phyloP scores from a whole-genome alignment of 352 stramenopile species.

The Globisporangium megalacanthum region DNA sequence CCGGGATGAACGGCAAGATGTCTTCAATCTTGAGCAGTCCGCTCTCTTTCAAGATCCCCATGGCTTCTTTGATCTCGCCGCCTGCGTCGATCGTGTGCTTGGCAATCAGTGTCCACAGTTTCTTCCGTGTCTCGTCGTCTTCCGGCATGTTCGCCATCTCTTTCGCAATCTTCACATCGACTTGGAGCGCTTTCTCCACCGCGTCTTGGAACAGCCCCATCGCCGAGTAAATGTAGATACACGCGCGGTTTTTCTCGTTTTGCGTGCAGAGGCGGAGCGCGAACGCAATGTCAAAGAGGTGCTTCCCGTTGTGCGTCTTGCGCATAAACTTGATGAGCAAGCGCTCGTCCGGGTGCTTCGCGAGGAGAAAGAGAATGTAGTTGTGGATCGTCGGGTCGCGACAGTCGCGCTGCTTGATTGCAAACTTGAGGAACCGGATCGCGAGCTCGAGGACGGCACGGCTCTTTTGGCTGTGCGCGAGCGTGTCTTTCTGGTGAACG shows the following conservation, averaged over 20 bases:
- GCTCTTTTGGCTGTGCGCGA: constrained; percentile 42
- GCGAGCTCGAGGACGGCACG: constrained; percentile 83
- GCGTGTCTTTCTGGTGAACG: constrained; percentile 67
- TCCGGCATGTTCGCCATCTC: constrained; percentile 89
- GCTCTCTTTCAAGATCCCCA: constrained; percentile 86
- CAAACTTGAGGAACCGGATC: constrained; percentile 92
- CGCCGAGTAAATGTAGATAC: constrained; percentile 93
- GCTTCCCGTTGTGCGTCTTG: constrained; percentile 82
- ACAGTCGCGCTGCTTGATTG: constrained; percentile 85
- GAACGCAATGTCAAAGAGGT: constrained; percentile 91
- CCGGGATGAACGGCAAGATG: constrained; percentile 92
- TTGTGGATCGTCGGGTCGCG: constrained; percentile 91
- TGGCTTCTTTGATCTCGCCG: constrained; percentile 77
- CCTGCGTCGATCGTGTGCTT: constrained; percentile 90
- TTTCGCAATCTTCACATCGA: constrained; percentile 92
- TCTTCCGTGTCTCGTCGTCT: constrained; percentile 88
- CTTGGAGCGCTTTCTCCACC: constrained; percentile 87
- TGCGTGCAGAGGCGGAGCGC: constrained; percentile 89
- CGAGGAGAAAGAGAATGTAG: constrained; percentile 88
- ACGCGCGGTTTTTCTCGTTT: constrained; percentile 89
- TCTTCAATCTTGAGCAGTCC: constrained; percentile 91
- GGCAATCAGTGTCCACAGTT: constrained; percentile 92
- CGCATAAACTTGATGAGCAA: constrained; percentile 89
- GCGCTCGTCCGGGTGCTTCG: constrained; percentile 85
- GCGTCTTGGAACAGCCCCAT: constrained; percentile 92